Conservation (phyloP, 1,139 yeast species). For the Zygosaccharomyces sapae region DNA sequence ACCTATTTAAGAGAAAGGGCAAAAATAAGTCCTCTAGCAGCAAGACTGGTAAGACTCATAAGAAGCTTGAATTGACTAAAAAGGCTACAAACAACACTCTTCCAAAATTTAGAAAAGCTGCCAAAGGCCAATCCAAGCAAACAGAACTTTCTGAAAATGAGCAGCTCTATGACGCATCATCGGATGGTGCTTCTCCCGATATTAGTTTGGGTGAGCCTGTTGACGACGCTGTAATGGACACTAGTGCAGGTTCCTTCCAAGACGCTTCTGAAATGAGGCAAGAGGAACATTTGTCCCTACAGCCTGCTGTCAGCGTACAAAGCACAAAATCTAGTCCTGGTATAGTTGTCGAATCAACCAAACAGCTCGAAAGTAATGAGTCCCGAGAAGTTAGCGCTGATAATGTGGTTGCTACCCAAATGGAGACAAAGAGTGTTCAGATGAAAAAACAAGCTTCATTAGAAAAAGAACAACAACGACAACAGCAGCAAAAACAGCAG, state of each 20-base stretch:
- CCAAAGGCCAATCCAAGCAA: conserved; percentile 8
- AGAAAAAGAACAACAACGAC: background rate
- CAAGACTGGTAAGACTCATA: conserved; percentile 9
- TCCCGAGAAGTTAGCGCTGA: conserved; percentile 11
- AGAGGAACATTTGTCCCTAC: conserved; percentile 18
- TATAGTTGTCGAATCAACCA: conserved; percentile 11
- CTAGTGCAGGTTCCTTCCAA: background rate
- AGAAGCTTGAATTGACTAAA: conserved; percentile 14
- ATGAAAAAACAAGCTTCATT: conserved; percentile 11
- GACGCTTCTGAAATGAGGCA: conserved; percentile 1
- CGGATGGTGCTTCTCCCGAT: conserved; percentile 2
- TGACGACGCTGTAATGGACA: background rate
- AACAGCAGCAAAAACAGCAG: background rate
- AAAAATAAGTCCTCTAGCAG: conserved; percentile 8
- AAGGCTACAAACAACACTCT: conserved; percentile 10
- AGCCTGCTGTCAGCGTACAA: conserved; percentile 31
- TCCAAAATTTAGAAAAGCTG: conserved; percentile 6
- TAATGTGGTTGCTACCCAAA: conserved; percentile 3
- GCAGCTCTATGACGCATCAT: background rate
- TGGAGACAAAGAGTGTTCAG: conserved; percentile 7
- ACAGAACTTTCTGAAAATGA: conserved; percentile 10
- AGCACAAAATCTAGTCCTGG: conserved; percentile 18
- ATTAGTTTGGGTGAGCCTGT: conserved; percentile 6
- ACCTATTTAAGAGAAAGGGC: conserved; percentile 24
- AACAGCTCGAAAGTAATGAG: conserved; percentile 12